Evolutionary conservation across 345 rosid genomes (phyloP).

Genomic region (Turnera subulata): DNA sequence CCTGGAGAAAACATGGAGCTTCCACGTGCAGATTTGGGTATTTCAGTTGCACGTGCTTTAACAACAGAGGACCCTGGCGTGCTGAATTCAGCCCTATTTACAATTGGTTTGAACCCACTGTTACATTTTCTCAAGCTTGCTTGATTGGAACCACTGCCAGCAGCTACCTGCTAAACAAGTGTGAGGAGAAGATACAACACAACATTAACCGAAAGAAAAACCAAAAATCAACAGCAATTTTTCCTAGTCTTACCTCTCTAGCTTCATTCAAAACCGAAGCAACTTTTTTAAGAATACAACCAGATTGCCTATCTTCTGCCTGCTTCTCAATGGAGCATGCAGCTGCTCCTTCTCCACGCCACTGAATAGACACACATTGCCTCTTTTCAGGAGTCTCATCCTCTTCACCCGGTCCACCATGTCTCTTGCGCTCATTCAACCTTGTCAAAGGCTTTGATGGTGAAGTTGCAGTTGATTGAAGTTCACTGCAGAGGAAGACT

Average conservation of each 20-base stretch:
- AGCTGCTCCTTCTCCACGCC: constrained; percentile 23
- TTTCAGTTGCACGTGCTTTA: constrained; percentile 37
- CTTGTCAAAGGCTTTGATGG: constrained; percentile 32
- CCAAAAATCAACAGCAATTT: constrained; percentile 14
- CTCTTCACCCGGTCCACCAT: constrained; percentile 41
- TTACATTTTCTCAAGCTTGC: constrained; percentile 62
- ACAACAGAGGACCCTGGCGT: constrained; percentile 61
- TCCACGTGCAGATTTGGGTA: constrained; percentile 75
- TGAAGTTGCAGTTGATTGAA: constrained; percentile 44
- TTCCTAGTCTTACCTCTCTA: constrained; percentile 40
- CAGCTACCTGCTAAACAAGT: constrained; percentile 30
- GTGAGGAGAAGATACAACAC: neutral
- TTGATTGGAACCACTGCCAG: constrained; percentile 21
- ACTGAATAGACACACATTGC: constrained; percentile 27
- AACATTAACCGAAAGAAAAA: constrained; percentile 17
- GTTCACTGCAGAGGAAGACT: constrained; percentile 41
- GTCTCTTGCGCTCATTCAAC: constrained; percentile 49
- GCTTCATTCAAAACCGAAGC: constrained; percentile 21
- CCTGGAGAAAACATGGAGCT: constrained; percentile 93
- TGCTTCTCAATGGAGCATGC: constrained; percentile 31
- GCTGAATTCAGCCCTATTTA: constrained; percentile 34
- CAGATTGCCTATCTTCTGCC: constrained; percentile 35
- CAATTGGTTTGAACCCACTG: constrained; percentile 33
- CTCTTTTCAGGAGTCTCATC: constrained; percentile 47
- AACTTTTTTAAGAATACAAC: constrained; percentile 29